Conservation (phyloP, 116 monocot genomes). For the Papilionanthe hybrid region DNA sequence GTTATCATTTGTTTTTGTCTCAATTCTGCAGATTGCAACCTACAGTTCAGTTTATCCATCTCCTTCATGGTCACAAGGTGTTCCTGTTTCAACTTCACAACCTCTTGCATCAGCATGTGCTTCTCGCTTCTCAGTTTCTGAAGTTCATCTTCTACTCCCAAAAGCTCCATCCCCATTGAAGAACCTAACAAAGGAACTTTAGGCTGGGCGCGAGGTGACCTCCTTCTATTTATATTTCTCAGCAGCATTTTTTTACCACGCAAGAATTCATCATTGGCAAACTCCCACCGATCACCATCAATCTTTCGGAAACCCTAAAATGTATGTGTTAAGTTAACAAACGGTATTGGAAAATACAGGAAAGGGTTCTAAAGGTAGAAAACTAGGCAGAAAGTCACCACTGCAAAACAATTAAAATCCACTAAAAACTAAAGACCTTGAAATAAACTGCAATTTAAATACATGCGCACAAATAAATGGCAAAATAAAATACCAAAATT, state of each 20-base stretch:
- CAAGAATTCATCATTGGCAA: slow-evolving; percentile 85
- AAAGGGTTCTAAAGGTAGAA: not conserved
- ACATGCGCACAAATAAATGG: too few species aligned
- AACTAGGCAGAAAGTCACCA: not conserved
- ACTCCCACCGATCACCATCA: slow-evolving; percentile 79
- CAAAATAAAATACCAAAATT: too few species aligned
- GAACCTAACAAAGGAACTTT: slow-evolving; percentile 7
- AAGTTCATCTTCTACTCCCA: slow-evolving; percentile 23
- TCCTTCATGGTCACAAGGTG: slow-evolving; percentile 33
- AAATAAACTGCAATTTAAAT: not conserved
- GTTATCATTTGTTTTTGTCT: slow-evolving; percentile 68
- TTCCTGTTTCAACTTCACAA: slow-evolving; percentile 41
- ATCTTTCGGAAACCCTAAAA: slow-evolving; percentile 78
- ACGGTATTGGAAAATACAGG: not conserved
- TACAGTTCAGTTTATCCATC: slow-evolving; percentile 41
- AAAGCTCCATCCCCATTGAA: slow-evolving; percentile 23
- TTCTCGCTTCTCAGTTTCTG: slow-evolving; percentile 45
- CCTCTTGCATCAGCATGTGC: slow-evolving; percentile 44
- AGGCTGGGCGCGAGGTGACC: slow-evolving; percentile 37
- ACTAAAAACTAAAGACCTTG: not conserved
- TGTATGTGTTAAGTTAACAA: not conserved
- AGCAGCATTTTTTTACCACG: slow-evolving; percentile 46
- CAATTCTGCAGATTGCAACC: slow-evolving; percentile 50
- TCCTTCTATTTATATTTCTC: slow-evolving; percentile 59
- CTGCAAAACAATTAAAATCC: not conserved